Conservation (phyloP, 148 eudicot species). For the Rheum nobile region DNA sequence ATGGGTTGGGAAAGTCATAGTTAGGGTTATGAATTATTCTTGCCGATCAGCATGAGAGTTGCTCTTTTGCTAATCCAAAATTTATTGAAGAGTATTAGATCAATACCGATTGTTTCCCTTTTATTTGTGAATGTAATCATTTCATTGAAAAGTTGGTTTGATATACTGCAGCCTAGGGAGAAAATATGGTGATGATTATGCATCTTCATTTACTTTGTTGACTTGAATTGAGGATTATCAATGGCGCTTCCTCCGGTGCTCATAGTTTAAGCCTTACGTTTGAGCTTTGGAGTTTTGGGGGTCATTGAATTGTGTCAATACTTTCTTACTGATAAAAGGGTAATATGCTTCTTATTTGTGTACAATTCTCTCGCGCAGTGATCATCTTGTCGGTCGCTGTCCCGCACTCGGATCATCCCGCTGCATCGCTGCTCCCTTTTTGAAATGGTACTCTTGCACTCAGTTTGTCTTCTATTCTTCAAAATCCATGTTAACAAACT, state of each 20-base stretch:
- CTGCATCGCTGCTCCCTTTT: no score
- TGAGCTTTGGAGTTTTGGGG: not conserved
- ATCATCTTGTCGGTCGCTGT: no score
- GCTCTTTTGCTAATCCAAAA: not conserved
- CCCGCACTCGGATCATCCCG: no score
- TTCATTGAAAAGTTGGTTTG: not conserved
- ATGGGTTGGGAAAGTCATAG: slow-evolving; percentile 1
- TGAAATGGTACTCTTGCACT: no score
- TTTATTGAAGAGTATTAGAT: not conserved
- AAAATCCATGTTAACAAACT: no score
- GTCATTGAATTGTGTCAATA: not conserved
- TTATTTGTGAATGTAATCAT: not conserved
- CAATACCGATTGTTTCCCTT: not conserved
- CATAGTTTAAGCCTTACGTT: not conserved
- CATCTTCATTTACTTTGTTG: not conserved
- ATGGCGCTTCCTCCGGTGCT: not conserved
- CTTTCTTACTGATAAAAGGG: not conserved
- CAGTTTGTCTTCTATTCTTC: no score
- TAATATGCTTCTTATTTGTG: not conserved
- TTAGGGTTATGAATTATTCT: not conserved
- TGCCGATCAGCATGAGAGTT: not conserved
- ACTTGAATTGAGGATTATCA: not conserved
- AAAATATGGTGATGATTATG: not conserved
- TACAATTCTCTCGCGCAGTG: not conserved
- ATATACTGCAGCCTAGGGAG: not conserved